A percentile compares a stretch with the other conserved stretches of the same genome.
These are phyloP conservation scores for Fusarium pseudoanthophilum DNA, from an alignment of 2,329 filamentous ascomycete genomes.

Conservation along the genomic window DNA sequence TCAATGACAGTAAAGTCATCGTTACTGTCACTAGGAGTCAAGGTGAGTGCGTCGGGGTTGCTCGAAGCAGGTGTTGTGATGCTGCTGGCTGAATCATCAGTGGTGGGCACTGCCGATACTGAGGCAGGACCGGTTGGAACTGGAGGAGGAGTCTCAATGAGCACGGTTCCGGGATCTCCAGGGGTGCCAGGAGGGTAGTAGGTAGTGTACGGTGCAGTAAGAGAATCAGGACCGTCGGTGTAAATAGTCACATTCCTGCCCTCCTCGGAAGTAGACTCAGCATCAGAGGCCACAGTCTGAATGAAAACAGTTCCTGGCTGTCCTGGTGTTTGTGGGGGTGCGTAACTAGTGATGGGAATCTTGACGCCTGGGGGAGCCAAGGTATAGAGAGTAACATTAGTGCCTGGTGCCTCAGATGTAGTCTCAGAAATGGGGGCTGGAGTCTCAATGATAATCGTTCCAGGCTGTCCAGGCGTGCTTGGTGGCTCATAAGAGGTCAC, in stretches of 20 bases:
- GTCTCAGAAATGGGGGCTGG: conserved; percentile 11
- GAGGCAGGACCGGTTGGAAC: conserved; percentile 1
- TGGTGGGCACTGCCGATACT: conserved; percentile 7
- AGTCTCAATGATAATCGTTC: conserved; percentile 27
- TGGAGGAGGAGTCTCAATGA: conserved; percentile 21
- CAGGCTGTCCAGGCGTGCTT: conserved; percentile 13
- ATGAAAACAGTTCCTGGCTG: conserved; percentile 28
- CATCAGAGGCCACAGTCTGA: conserved; percentile 12
- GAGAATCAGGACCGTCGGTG: conserved; percentile 10
- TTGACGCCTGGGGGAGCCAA: conserved; percentile 14
- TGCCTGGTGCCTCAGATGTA: not conserved
- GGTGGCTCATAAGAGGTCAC: conserved; percentile 26
- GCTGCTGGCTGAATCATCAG: not conserved
- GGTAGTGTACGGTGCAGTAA: conserved; percentile 17
- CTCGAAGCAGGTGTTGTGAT: not conserved
- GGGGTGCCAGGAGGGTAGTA: conserved; percentile 21
- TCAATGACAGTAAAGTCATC: conserved; percentile 30
- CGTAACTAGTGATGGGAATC: conserved; percentile 18
- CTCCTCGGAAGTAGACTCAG: not conserved
- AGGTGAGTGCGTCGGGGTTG: conserved; percentile 21
- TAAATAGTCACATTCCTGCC: conserved; percentile 17
- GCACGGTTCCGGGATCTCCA: conserved; percentile 28
- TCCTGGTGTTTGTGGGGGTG: conserved; percentile 12
- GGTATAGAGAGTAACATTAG: conserved; percentile 26
- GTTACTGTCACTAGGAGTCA: conserved; percentile 17